phyloP scores from a whole-genome alignment of 164 flowering plant genomes.

The Cinnamomum chago region DNA sequence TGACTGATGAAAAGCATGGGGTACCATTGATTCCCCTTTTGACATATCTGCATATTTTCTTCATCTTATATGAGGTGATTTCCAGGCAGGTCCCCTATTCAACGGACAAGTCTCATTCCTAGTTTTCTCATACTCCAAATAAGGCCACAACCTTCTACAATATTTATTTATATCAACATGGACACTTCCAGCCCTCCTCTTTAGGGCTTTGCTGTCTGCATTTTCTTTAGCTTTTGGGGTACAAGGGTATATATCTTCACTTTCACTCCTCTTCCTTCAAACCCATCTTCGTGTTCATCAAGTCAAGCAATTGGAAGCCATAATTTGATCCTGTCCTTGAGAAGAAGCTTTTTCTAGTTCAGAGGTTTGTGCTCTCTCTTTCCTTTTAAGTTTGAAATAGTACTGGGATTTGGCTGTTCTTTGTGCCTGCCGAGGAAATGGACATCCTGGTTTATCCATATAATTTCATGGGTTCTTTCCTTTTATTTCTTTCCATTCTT shows the following conservation, averaged over 20 bases:
- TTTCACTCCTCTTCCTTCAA: constrained; percentile 12
- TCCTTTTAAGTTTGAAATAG: not conserved
- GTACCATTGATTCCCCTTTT: not conserved
- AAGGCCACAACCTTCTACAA: not conserved
- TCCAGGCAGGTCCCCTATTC: constrained; percentile 30
- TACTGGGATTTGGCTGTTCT: not conserved
- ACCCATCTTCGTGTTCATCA: constrained; percentile 7
- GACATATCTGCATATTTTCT: constrained; percentile 22
- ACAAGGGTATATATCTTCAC: not conserved
- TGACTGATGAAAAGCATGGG: constrained; percentile 11
- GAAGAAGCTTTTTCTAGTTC: not conserved
- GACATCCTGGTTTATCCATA: not conserved
- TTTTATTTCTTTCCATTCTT: too few species aligned
- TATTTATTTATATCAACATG: not conserved
- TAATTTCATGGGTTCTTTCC: too few species aligned
- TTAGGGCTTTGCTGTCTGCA: not conserved
- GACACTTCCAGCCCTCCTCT: not conserved
- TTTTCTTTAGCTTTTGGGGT: constrained; percentile 1
- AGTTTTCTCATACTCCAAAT: constrained; percentile 1
- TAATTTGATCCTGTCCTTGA: not conserved
- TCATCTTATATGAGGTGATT: constrained; percentile 25
- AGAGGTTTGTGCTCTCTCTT: not conserved
- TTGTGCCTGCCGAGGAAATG: not conserved
- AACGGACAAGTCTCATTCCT: constrained; percentile 22
- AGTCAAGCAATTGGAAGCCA: not conserved